Percentiles rank a stretch among this genome's conserved stretches.
Conservation (phyloP, 345 rosid species). For the Populus ilicifolia region DNA sequence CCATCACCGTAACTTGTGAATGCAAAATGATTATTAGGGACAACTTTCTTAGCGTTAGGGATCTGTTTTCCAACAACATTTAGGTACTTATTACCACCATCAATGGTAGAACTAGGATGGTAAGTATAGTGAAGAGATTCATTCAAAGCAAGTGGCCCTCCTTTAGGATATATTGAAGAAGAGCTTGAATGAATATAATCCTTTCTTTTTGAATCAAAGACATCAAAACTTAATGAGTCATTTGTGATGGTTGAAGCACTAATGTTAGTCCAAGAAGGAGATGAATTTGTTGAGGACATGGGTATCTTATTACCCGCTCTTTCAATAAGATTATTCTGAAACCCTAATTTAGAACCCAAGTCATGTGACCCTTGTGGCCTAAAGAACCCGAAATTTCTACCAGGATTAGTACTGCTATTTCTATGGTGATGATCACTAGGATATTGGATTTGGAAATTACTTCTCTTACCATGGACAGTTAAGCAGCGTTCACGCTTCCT, state of each 20-base stretch:
- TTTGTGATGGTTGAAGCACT: slow-evolving; percentile 17
- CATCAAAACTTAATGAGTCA: slow-evolving; percentile 12
- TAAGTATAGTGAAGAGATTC: not conserved
- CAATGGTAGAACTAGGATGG: not conserved
- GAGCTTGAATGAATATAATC: not conserved
- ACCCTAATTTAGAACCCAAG: slow-evolving; percentile 9
- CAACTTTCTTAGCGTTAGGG: not conserved
- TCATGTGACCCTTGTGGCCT: not conserved
- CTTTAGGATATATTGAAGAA: not conserved
- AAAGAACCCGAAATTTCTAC: not conserved
- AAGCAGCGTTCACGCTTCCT: slow-evolving; percentile 9
- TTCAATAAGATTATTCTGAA: not conserved
- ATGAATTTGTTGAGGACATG: slow-evolving; percentile 13
- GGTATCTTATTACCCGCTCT: slow-evolving; percentile 6
- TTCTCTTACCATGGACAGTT: slow-evolving; percentile 9
- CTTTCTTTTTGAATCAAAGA: slow-evolving; percentile 10
- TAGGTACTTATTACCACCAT: not conserved
- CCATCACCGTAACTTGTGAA: not conserved
- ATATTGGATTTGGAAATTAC: not conserved
- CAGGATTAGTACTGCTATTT: slow-evolving; percentile 5
- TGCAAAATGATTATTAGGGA: not conserved
- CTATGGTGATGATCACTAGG: not conserved
- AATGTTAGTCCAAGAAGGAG: slow-evolving; percentile 16
- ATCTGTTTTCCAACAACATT: not conserved
- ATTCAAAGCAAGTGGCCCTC: not conserved